Conservation (phyloP, 306 rosid genomes). For the Medicago truncatula region MtrunA17r5.0-ANR NC_053047.1:35601501-35602000, state of each 20-base stretch:
- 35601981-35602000: slow-evolving; percentile 5
- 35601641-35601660: neutral
- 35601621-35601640: slow-evolving; percentile 1
- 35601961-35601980: neutral
- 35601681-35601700: slow-evolving; percentile 10
- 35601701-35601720: slow-evolving; percentile 35
- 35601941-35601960: slow-evolving; percentile 3
- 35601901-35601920: neutral
- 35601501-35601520: neutral
- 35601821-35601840: neutral
- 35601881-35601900: neutral
- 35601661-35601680: slow-evolving; percentile 4
- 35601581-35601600: neutral
- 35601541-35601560: neutral
- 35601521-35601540: neutral
- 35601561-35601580: neutral
- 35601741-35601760: slow-evolving; percentile 44
- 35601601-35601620: slow-evolving; percentile 9
- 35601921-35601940: neutral
- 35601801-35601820: slow-evolving; percentile 19
- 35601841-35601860: slow-evolving; percentile 1
- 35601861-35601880: slow-evolving; percentile 12
- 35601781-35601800: slow-evolving; percentile 41
- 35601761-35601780: slow-evolving; percentile 46
- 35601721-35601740: slow-evolving; percentile 68